These are phyloP conservation scores for Ceratonia siliqua DNA, from an alignment of 306 rosid species.

Conservation along the genomic window DNA sequence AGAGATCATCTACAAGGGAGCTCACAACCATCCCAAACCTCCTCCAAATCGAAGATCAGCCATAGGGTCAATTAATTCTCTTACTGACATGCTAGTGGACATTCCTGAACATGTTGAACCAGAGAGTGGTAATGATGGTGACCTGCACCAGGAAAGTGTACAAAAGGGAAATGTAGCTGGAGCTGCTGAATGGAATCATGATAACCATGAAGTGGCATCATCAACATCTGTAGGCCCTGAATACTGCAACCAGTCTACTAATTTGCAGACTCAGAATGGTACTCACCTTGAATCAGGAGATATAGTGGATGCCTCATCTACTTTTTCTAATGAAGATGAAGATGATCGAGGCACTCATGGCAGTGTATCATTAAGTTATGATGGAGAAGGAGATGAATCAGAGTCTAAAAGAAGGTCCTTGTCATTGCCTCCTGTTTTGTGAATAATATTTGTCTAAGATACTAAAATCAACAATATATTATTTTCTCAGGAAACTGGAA, in stretches of 20 bases:
- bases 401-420: constrained; percentile 84
- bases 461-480: constrained; percentile 28
- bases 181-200: constrained; percentile 66
- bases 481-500: constrained; percentile 79
- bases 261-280: constrained; percentile 67
- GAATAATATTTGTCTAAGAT: constrained; percentile 28
- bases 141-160: constrained; percentile 50
- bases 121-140: constrained; percentile 55
- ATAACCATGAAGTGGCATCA: constrained; percentile 76
- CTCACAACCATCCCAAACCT: constrained; percentile 84
- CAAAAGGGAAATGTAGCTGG: constrained; percentile 55
- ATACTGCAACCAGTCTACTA: constrained; percentile 57
- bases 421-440: constrained; percentile 29
- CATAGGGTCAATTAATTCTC: constrained; percentile 56
- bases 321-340: constrained; percentile 87
- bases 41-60: constrained; percentile 75
- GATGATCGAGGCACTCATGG: constrained; percentile 88
- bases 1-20: constrained; percentile 89
- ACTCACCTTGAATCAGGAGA: constrained; percentile 62
- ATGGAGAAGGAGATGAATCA: constrained; percentile 87
- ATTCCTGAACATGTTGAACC: constrained; percentile 59
- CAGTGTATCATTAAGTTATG: constrained; percentile 75
- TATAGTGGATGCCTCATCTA: constrained; percentile 76
- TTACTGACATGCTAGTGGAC: constrained; percentile 63
- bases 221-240: constrained; percentile 62